Percentiles rank a stretch among this genome's conserved stretches.
phyloP scores from a whole-genome alignment of 768 basidiomycete species.

The Cystofilobasidium bisporidii region DNA sequence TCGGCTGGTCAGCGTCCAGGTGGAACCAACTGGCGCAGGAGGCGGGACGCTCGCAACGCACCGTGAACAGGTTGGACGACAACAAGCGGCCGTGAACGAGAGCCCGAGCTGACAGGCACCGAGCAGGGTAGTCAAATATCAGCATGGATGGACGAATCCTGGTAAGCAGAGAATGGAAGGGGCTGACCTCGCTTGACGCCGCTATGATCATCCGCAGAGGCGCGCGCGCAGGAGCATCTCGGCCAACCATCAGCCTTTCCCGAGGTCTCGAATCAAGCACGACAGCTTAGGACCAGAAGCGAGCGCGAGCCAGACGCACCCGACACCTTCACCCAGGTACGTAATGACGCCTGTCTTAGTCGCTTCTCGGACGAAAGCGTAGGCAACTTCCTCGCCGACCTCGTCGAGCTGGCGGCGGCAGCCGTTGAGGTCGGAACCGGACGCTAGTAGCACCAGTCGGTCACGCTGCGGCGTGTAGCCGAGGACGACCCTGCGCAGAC shows the following conservation, averaged over 20 bases:
- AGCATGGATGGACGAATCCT: background rate
- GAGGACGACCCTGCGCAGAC: background rate
- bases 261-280: too few relatives aligned
- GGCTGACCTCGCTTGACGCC: conserved; percentile 1
- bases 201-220: background rate
- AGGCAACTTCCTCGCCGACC: conserved; percentile 1
- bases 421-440: background rate
- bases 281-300: too few relatives aligned
- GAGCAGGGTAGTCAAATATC: background rate
- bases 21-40: too few relatives aligned
- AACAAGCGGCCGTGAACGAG: conserved; percentile 1
- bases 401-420: background rate
- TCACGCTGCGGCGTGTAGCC: background rate
- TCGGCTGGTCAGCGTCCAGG: too few relatives aligned
- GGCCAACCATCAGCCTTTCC: background rate
- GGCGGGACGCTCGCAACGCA: background rate
- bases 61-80: background rate
- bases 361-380: background rate
- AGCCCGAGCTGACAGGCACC: background rate
- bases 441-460: background rate
- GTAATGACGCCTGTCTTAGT: background rate
- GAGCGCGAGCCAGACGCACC: background rate
- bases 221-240: too few relatives aligned
- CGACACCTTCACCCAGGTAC: background rate
- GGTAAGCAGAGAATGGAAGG: background rate